These are phyloP conservation scores for Lumnitzera littorea DNA, from an alignment of 345 rosid genomes.

Conservation along the genomic window DNA sequence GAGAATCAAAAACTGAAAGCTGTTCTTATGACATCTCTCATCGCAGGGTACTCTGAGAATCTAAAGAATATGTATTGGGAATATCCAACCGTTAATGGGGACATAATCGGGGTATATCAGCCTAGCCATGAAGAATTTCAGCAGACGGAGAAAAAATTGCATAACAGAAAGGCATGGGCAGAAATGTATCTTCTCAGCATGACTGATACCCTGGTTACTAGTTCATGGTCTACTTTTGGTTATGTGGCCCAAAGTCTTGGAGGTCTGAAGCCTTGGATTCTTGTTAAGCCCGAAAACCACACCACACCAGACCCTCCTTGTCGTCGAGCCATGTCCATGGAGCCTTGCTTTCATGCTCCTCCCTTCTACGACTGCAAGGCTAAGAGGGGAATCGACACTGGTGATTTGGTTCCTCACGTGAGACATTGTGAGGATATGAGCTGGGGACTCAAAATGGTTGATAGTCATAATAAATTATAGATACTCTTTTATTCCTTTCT, in stretches of 20 bases:
- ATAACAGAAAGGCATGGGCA: slow-evolving; percentile 69
- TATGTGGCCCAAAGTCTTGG: slow-evolving; percentile 75
- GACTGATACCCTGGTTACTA: slow-evolving; percentile 48
- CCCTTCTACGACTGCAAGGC: slow-evolving; percentile 66
- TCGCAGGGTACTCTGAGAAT: slow-evolving; percentile 45
- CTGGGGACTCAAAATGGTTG: slow-evolving; percentile 72
- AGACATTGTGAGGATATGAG: slow-evolving; percentile 67
- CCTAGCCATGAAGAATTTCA: slow-evolving; percentile 73
- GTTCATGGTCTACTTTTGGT: slow-evolving; percentile 76
- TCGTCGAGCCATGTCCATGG: slow-evolving; percentile 52
- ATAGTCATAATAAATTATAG: slow-evolving; percentile 24
- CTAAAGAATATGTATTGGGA: slow-evolving; percentile 53
- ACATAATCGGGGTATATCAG: slow-evolving; percentile 44
- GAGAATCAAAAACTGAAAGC: slow-evolving; percentile 34
- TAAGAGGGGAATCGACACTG: slow-evolving; percentile 46
- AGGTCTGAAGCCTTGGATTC: slow-evolving; percentile 67
- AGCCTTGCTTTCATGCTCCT: slow-evolving; percentile 81
- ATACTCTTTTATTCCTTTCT: not conserved
- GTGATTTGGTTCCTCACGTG: slow-evolving; percentile 47
- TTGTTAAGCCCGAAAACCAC: slow-evolving; percentile 46
- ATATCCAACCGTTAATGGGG: slow-evolving; percentile 48
- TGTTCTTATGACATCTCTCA: slow-evolving; percentile 50
- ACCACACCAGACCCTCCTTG: slow-evolving; percentile 45
- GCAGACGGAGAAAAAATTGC: slow-evolving; percentile 43
- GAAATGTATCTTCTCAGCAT: slow-evolving; percentile 64